These are phyloP conservation scores for Aspergillus taichungensis DNA, from an alignment of 495 filamentous ascomycete genomes.

Conservation along the genomic window DNA sequence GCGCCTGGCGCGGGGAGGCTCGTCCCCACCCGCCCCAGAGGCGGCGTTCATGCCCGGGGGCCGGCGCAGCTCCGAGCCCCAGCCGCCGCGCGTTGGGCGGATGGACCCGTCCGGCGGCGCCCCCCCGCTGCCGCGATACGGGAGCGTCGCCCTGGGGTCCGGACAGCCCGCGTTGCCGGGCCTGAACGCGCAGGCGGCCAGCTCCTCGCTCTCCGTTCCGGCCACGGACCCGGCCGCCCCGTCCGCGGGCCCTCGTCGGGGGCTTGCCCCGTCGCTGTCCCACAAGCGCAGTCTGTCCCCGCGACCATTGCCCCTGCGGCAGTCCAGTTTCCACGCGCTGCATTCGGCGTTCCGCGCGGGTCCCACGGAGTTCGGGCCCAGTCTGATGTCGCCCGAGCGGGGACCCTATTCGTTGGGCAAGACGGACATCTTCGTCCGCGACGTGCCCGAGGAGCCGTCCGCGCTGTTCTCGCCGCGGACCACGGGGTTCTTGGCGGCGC, in stretches of 20 bases:
- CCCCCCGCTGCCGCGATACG: background rate
- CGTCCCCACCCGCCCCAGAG: slow-evolving; percentile 27
- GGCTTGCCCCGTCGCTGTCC: slow-evolving; percentile 18
- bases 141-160: slow-evolving; percentile 6
- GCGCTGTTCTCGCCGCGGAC: slow-evolving; percentile 44
- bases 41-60: slow-evolving; percentile 27
- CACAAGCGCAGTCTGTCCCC: slow-evolving; percentile 34
- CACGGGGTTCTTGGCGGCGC: slow-evolving; percentile 35
- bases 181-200: slow-evolving; percentile 17
- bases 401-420: slow-evolving; percentile 20
- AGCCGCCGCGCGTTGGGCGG: slow-evolving; percentile 17
- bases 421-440: slow-evolving; percentile 30
- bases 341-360: slow-evolving; percentile 10
- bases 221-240: slow-evolving; percentile 20
- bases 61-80: slow-evolving; percentile 29
- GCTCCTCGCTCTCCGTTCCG: slow-evolving; percentile 22
- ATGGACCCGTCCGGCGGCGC: slow-evolving; percentile 2
- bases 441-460: slow-evolving; percentile 23
- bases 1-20: slow-evolving; percentile 34
- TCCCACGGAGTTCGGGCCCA: slow-evolving; percentile 8
- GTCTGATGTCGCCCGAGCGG: background rate
- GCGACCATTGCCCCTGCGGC: slow-evolving; percentile 34
- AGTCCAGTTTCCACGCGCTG: slow-evolving; percentile 26
- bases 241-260: slow-evolving; percentile 21
- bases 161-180: slow-evolving; percentile 13